phyloP scores from a whole-genome alignment of 2,329 filamentous ascomycete genomes.

The Tolypocladium cylindrosporum region DNA sequence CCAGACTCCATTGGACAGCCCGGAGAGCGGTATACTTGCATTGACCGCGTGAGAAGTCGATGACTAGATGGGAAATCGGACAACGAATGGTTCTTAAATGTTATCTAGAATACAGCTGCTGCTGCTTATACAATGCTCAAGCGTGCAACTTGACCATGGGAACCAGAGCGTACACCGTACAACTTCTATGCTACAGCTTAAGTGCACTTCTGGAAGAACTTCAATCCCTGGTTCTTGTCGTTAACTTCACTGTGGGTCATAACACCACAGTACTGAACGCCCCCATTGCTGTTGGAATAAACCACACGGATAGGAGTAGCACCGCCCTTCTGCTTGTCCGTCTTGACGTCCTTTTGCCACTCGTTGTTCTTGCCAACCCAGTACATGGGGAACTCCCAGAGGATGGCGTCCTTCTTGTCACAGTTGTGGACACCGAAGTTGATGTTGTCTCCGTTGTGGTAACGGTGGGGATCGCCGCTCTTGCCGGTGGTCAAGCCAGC shows the following conservation, averaged over 20 bases:
- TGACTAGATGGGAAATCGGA: no score
- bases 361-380: constrained; percentile 1
- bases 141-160: no score
- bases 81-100: no score
- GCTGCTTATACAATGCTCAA: no score
- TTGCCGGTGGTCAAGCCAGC: constrained; percentile 2
- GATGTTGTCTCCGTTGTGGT: constrained; percentile 1
- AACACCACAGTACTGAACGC: constrained; percentile 1
- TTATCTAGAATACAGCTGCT: no score
- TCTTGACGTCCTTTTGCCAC: constrained; percentile 3
- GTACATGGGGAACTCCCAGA: constrained; percentile 4
- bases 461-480: constrained; percentile 4
- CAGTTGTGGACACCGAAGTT: not conserved
- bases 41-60: no score
- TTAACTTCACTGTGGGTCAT: constrained; percentile 3
- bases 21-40: no score
- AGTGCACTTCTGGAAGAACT: constrained; percentile 1
- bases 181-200: not conserved
- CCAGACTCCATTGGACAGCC: no score
- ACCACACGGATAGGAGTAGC: constrained; percentile 4
- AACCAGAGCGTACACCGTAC: no score
- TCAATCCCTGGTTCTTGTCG: constrained; percentile 1
- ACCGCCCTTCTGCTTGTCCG: constrained; percentile 1
- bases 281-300: constrained; percentile 2
- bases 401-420: not conserved